These are phyloP conservation scores for Paecilomyces sp. DNA, from an alignment of 2,329 filamentous ascomycete genomes.

Conservation along the genomic window DNA sequence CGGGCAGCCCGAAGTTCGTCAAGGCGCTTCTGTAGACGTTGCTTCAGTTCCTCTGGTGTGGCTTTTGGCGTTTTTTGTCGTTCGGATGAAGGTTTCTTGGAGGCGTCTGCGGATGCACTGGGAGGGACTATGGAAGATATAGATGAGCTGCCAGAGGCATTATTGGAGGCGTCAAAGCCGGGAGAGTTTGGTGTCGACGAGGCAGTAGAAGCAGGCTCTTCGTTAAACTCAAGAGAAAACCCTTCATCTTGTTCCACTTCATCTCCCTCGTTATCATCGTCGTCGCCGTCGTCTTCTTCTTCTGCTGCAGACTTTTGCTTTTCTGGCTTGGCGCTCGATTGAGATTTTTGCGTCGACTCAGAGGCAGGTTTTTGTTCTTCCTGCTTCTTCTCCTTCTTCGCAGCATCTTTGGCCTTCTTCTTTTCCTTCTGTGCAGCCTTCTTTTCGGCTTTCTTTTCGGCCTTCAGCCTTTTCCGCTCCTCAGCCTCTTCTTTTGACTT, in stretches of 20 bases:
- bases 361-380: constrained; percentile 12
- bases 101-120: constrained; percentile 19
- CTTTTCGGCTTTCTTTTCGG: constrained; percentile 41
- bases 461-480: constrained; percentile 28
- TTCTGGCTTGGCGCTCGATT: constrained; percentile 13
- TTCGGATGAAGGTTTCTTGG: constrained; percentile 13
- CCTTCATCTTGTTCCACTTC: constrained; percentile 41
- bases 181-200: constrained; percentile 52
- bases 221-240: constrained; percentile 42
- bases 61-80: constrained; percentile 57
- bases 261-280: constrained; percentile 19
- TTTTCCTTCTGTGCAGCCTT: constrained; percentile 25
- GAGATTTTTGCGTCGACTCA: constrained; percentile 14
- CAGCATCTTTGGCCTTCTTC: constrained; percentile 34
- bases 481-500: constrained; percentile 23
- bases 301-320: constrained; percentile 8
- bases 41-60: constrained; percentile 67
- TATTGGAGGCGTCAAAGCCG: constrained; percentile 44
- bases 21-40: constrained; percentile 73
- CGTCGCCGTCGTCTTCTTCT: constrained; percentile 14
- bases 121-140: constrained; percentile 57
- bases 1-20: constrained; percentile 76
- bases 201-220: constrained; percentile 25
- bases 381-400: constrained; percentile 14
- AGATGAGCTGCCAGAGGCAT: constrained; percentile 55